Conservation (phyloP, 2,329 filamentous ascomycete genomes). For the Magnaporthiopsis poae region DNA sequence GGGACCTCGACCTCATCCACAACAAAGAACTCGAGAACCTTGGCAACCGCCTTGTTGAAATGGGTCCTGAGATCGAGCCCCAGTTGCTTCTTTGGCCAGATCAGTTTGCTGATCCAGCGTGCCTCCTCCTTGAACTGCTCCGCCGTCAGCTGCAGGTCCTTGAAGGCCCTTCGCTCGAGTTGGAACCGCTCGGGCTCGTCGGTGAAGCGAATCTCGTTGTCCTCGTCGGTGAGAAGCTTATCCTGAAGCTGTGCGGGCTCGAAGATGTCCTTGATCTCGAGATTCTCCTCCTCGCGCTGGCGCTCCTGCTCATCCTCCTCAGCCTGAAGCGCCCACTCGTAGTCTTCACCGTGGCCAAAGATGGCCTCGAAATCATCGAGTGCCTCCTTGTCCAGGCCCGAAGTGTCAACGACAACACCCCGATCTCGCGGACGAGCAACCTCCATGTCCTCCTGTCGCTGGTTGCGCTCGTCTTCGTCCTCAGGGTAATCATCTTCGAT, state of each 20-base stretch:
- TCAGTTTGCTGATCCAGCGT: slow-evolving; percentile 78
- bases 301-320: slow-evolving; percentile 79
- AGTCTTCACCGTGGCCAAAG: slow-evolving; percentile 91
- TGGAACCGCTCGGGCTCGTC: slow-evolving; percentile 95
- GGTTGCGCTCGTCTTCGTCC: slow-evolving; percentile 68
- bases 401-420: slow-evolving; percentile 63
- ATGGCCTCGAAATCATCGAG: slow-evolving; percentile 93
- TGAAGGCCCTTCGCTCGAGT: slow-evolving; percentile 79
- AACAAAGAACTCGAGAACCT: slow-evolving; percentile 91
- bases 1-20: slow-evolving; percentile 91
- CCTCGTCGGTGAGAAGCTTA: slow-evolving; percentile 88
- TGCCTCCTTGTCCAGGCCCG: slow-evolving; percentile 81
- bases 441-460: slow-evolving; percentile 74
- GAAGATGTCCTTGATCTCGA: slow-evolving; percentile 95
- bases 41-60: slow-evolving; percentile 79
- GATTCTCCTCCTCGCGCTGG: slow-evolving; percentile 66
- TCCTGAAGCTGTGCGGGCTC: slow-evolving; percentile 91
- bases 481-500: slow-evolving; percentile 93
- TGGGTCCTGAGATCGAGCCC: slow-evolving; percentile 63
- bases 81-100: slow-evolving; percentile 79
- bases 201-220: slow-evolving; percentile 77
- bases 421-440: slow-evolving; percentile 71
- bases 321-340: slow-evolving; percentile 83
- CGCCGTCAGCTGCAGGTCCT: slow-evolving; percentile 65
- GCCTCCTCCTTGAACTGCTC: slow-evolving; percentile 87